Base-by-base conservation (phyloP, 768 basidiomycete genomes). In the Leccinellum rugosiceps region DNA sequence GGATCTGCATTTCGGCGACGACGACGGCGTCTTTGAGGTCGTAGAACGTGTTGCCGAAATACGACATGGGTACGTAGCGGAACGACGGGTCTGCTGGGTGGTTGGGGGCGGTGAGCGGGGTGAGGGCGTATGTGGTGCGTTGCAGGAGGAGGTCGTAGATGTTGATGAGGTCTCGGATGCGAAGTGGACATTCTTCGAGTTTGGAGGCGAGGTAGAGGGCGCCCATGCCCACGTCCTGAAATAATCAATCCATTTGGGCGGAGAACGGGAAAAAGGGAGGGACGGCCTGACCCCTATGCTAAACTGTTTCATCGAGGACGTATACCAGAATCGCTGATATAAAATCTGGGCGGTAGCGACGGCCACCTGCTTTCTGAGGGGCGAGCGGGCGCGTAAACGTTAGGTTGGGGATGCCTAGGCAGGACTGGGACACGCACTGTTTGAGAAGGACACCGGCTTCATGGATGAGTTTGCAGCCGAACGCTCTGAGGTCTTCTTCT, bases 311-410 rank as follows among this genome's bases (percentile, higher is more conserved):
- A 99, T 85, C 8, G 94, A 96, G 4, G 88, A 87, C 17, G 96
- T 91, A 74, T 84, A 98, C 90, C 90, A 98, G 78, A 99, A 99
- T 32, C 96, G 80, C 61, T 99, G 97, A 70, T 95, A 96, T 2
- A 99, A 76, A 31, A 98, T 92, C 70, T 98, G 95, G 0, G 97
- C 97, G 1, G 95, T 92, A 6, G 97, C 94, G 53, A 98, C 90
- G 14, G 95, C 95, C 28, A 97, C 95, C 70, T 99, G 97, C 62
- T 98, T 97, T 74, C 90, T 92, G 72, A 61, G 10, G 61, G 9
- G 28, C 25, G 50, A 19, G 45, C 35, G 30, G n/a, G 34, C 48
- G 54, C 21, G 50, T 65, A 1, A 15, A 45, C 11, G 44, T 45
- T 14, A 46, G 21, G 44, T 45, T 14, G 26, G 21, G 23, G 25